Evolutionary conservation across 2,329 filamentous ascomycete genomes (phyloP), one percentile per base, ranked within the genome.

Genomic region (Blumeria hordei): DNA sequence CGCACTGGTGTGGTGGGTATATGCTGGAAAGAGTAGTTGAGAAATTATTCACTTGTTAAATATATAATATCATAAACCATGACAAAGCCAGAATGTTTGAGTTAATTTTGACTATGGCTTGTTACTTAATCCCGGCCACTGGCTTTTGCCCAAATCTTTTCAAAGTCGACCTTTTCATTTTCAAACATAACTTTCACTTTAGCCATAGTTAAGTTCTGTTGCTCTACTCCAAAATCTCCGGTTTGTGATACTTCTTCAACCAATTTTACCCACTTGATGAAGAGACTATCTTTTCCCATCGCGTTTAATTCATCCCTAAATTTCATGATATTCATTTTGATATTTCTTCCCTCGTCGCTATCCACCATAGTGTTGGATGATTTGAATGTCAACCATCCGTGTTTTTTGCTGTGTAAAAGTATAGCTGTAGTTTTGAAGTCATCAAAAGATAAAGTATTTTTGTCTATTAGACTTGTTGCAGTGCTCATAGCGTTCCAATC

Each of bases 201-300:
- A 59, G 77, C 70, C 57, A 86, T 85, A 1, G 84, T 81, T 45
- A 72, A 75, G 55, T 77, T 72, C 68, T 94, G 87, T 63, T 79
- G 75, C 64, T 88, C 83, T 0, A 74, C 70, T 1, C 81, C 84
- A 64, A 94, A 93, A 0, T 85, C 85, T 16, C 82, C 85, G 0
- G 87, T 84, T 60, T 77, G 76, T 37, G 80, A 82, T 44, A 85
- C 82, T 69, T 94, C 88, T 69, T 95, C 88, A 53, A 95, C 80
- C 64, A 93, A 76, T 70, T 95, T 88, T 52, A 94, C 85, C 87
- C 88, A 94, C 55, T 83, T 78, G 70, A 85, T 94, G 70, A 95
- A 95, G 54, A 95, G 67, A 59, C 83, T 80, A 67, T 94, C 88
- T 68, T 94, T 94, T 45, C 83, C 87, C 67, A 92, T 73, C 2